Evolutionary conservation across 805 yeast genomes (phyloP).

Genomic region (Kodamaea nitidulidarum): DNA sequence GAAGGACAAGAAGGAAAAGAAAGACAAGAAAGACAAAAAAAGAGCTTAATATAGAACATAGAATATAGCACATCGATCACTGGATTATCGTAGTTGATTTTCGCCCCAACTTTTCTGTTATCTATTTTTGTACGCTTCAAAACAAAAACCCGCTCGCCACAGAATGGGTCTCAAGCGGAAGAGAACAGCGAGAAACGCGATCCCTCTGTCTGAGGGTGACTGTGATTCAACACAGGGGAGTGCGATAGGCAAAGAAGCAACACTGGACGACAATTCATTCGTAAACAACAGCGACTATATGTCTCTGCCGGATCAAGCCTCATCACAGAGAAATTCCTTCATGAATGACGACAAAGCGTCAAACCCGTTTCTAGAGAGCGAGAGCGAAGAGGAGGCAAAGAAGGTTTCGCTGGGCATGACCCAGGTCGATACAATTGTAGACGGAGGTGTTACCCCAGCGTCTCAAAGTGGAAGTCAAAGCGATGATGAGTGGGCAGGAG

Average conservation of each 20-base stretch:
- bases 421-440: too few relatives aligned
- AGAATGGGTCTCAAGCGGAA: conserved; percentile 7
- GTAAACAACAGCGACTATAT: conserved; percentile 39
- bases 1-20: too few relatives aligned
- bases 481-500: too few relatives aligned
- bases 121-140: neutral
- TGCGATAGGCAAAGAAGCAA: neutral
- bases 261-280: conserved; percentile 27
- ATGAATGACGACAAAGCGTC: conserved; percentile 4
- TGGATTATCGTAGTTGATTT: too few relatives aligned
- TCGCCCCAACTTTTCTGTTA: too few relatives aligned
- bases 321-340: conserved; percentile 1
- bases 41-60: neutral
- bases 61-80: too few relatives aligned
- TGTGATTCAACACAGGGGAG: neutral
- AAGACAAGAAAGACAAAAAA: conserved; percentile 6
- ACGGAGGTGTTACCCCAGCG: too few relatives aligned
- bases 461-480: too few relatives aligned
- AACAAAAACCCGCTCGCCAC: neutral
- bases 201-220: conserved; percentile 8
- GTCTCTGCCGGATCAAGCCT: neutral
- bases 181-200: conserved; percentile 5
- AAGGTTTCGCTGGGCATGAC: too few relatives aligned
- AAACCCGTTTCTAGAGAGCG: conserved; percentile 6
- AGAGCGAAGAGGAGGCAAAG: neutral